Percentiles rank a stretch among this genome's conserved stretches.
Conservation (phyloP, 2,329 filamentous ascomycete genomes). For the Apiospora sp. region DNA sequence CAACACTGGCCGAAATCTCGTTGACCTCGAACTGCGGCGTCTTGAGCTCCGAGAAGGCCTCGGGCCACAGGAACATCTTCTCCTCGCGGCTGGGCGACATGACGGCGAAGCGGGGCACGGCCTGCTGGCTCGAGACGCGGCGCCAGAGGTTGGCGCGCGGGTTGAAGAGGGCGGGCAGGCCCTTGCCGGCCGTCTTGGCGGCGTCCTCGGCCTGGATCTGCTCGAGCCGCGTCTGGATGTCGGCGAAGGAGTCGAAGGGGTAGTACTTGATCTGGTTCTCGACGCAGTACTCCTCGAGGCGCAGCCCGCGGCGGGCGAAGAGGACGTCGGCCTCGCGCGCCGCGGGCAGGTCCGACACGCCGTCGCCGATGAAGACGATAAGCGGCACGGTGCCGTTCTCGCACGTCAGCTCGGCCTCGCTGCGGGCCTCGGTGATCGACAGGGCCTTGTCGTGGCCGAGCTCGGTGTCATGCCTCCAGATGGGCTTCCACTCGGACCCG, state of each 20-base stretch:
- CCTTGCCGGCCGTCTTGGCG: slow-evolving; percentile 65
- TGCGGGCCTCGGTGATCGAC: slow-evolving; percentile 68
- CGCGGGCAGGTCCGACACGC: slow-evolving; percentile 71
- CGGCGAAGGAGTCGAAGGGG: slow-evolving; percentile 71
- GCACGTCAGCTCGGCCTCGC: slow-evolving; percentile 58
- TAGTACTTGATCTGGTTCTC: slow-evolving; percentile 68
- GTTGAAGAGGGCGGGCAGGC: slow-evolving; percentile 69
- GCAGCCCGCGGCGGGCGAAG: slow-evolving; percentile 70
- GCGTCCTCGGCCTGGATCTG: slow-evolving; percentile 66
- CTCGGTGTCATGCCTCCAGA: slow-evolving; percentile 72
- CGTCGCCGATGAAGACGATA: slow-evolving; percentile 75
- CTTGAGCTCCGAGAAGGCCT: slow-evolving; percentile 59
- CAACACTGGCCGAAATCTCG: slow-evolving; percentile 25
- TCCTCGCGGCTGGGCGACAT: slow-evolving; percentile 60
- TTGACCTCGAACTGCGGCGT: slow-evolving; percentile 36
- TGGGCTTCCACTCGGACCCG: slow-evolving; percentile 68
- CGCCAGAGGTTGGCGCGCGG: slow-evolving; percentile 75
- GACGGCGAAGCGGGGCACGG: slow-evolving; percentile 48
- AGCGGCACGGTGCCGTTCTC: slow-evolving; percentile 70
- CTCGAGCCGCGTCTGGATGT: slow-evolving; percentile 68
- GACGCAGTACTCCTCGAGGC: slow-evolving; percentile 71
- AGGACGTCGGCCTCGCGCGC: slow-evolving; percentile 73
- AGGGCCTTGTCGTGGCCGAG: slow-evolving; percentile 73
- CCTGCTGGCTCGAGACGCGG: slow-evolving; percentile 64
- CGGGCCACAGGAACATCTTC: slow-evolving; percentile 70